These are phyloP conservation scores for Candida patagonica DNA, from an alignment of 805 yeast species.

Conservation along the genomic window DNA sequence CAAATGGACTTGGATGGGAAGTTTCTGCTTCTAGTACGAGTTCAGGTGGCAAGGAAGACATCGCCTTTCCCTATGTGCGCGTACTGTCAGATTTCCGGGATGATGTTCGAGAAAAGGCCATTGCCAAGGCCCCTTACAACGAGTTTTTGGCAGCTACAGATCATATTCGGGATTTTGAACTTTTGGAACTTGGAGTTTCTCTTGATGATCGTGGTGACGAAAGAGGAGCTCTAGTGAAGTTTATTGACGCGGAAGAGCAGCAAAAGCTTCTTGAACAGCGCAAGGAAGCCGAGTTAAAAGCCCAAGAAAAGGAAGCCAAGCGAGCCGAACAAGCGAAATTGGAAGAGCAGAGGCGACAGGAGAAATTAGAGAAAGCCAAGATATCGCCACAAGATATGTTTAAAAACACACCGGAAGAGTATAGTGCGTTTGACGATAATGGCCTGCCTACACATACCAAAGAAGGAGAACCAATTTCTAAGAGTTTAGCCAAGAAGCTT, in stretches of 20 bases:
- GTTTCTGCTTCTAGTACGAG: conserved; percentile 26
- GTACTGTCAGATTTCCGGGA: conserved; percentile 76
- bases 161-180: conserved; percentile 57
- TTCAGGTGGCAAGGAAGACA: conserved; percentile 43
- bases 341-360: conserved; percentile 38
- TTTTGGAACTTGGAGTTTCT: conserved; percentile 69
- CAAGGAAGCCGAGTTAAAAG: conserved; percentile 45
- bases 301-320: conserved; percentile 49
- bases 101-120: conserved; percentile 64
- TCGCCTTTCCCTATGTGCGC: conserved; percentile 71
- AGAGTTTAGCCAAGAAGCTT: conserved; percentile 78
- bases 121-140: conserved; percentile 42
- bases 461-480: conserved; percentile 67
- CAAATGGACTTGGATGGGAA: conserved; percentile 74
- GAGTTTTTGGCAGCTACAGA: conserved; percentile 66
- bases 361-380: conserved; percentile 64
- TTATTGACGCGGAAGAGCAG: conserved; percentile 61
- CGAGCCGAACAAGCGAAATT: conserved; percentile 32
- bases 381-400: conserved; percentile 67
- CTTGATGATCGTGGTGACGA: conserved; percentile 81
- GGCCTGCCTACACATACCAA: conserved; percentile 75
- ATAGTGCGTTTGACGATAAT: conserved; percentile 69
- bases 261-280: conserved; percentile 50
- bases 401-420: conserved; percentile 40
- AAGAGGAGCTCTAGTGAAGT: conserved; percentile 73